phyloP scores from a whole-genome alignment of 768 basidiomycete species.

The Clavulina sp. region DNA sequence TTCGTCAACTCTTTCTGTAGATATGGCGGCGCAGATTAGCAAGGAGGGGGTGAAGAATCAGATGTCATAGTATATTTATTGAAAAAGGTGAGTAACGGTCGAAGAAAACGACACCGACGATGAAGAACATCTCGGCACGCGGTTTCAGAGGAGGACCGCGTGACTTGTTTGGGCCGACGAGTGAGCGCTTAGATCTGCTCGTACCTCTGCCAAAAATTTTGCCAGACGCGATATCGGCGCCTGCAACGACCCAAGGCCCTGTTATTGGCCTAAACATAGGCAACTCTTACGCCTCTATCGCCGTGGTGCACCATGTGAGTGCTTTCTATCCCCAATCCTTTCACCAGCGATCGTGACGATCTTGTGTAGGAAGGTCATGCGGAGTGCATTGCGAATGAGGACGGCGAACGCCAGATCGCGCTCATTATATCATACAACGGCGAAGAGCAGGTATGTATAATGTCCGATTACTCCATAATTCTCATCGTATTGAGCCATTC shows the following conservation, averaged over 20 bases:
- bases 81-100: not conserved
- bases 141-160: not conserved
- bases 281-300: conserved; percentile 86
- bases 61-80: not conserved
- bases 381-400: conserved; percentile 95
- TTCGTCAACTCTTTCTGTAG: conserved; percentile 89
- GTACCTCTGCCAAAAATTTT: not conserved
- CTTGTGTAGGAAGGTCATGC: conserved; percentile 61
- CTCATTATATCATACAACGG: conserved; percentile 83
- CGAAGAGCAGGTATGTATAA: conserved; percentile 64
- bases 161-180: not conserved
- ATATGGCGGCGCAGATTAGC: not conserved
- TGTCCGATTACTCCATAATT: not conserved
- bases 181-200: not conserved
- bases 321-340: not conserved
- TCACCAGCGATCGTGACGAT: not conserved
- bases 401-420: conserved; percentile 95
- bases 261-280: conserved; percentile 94
- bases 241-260: conserved; percentile 12
- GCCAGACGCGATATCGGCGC: not conserved
- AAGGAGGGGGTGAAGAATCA: too few species aligned
- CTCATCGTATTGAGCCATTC: not conserved
- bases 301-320: conserved; percentile 80
- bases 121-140: conserved; percentile 10
- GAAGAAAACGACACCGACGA: conserved; percentile 3